Base-by-base conservation (phyloP, 331 rosid genomes). In the Pyrus hybrid region DNA sequence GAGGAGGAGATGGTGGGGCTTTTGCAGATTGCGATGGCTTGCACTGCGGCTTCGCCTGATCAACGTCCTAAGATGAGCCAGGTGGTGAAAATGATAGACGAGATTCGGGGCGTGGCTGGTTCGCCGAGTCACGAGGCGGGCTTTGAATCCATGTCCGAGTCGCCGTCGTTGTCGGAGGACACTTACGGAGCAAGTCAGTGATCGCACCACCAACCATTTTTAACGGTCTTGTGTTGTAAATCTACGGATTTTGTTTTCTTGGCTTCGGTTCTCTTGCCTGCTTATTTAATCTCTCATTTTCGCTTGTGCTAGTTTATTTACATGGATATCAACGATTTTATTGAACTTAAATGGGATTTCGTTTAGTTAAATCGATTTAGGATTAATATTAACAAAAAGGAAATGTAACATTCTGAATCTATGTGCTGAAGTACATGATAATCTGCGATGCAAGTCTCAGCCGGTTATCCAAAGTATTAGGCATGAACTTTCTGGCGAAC, bases 1-100 rank as follows among this genome's bases (percentile, higher is more conserved):
- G 96, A 91, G 85, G 98, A 91, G 86, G 98, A 93, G 72, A 89
- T 93, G 98, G 97, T 91, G 77, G 90, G 90, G 70, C 72, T 93
- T 81, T 64, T 93, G 61, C 92, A 88, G 75, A 82, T 93, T 9
- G 98, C 93, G 0, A 51, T 91, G 85, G 66, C 86, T 6, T 93
- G 98, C 62, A 80, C 97, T 0, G 72, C 81, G 1, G 74, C 73
- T 1, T 37, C 70, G 16, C 92, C 97, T 22, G 88, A 93, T 80
- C 92, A 85, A 77, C 92, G 98, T 73, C 97, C 97, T 5, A 85
- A 5, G 62, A 88, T 91, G 92, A 78, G 84, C 93, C 96, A 91
- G 51, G 98, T 91, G 69, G 88, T 87, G 22, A 91, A 83, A 82
- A 85, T 88, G 92, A 89, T 93, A 1, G 91, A 93, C 49, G 97